phyloP scores from a whole-genome alignment of 768 basidiomycete genomes.

The Tylopilus sp. region DNA sequence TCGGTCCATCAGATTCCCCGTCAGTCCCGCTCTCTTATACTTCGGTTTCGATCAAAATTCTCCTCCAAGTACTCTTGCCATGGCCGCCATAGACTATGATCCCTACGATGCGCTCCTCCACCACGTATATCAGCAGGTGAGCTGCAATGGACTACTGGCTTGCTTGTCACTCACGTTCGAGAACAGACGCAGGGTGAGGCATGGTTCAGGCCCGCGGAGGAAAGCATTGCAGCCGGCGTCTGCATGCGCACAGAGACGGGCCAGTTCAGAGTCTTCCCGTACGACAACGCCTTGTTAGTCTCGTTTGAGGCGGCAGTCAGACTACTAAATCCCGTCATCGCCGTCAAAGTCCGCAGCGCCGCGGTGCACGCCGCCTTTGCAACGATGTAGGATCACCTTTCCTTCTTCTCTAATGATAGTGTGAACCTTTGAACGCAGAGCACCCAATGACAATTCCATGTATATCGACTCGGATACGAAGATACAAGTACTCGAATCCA shows the following conservation, averaged over 20 bases:
- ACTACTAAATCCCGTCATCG: constrained; percentile 75
- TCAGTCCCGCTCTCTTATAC: constrained; percentile 14
- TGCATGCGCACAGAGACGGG: constrained; percentile 67
- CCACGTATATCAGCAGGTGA: constrained; percentile 73
- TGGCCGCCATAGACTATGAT: constrained; percentile 65
- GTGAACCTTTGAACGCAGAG: constrained; percentile 32
- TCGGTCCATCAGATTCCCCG: background rate
- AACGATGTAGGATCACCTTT: constrained; percentile 50
- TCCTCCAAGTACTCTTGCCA: background rate
- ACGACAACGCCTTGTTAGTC: constrained; percentile 68
- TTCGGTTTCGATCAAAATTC: background rate
- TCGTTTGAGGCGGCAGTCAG: constrained; percentile 79
- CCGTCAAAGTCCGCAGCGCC: constrained; percentile 75
- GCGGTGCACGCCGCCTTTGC: constrained; percentile 77
- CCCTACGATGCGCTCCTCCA: constrained; percentile 77
- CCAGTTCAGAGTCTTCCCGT: constrained; percentile 78
- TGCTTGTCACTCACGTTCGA: constrained; percentile 10
- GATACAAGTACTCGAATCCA: constrained; percentile 78
- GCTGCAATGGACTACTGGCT: constrained; percentile 7
- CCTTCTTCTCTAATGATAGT: background rate
- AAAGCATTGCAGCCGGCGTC: constrained; percentile 73
- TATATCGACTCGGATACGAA: constrained; percentile 77
- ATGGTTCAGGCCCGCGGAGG: constrained; percentile 83
- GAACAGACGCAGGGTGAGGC: constrained; percentile 74
- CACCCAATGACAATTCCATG: constrained; percentile 52